These are phyloP conservation scores for Cercospora zeae-maydis DNA, from an alignment of 2,329 filamentous ascomycete genomes.

Conservation along the genomic window DNA sequence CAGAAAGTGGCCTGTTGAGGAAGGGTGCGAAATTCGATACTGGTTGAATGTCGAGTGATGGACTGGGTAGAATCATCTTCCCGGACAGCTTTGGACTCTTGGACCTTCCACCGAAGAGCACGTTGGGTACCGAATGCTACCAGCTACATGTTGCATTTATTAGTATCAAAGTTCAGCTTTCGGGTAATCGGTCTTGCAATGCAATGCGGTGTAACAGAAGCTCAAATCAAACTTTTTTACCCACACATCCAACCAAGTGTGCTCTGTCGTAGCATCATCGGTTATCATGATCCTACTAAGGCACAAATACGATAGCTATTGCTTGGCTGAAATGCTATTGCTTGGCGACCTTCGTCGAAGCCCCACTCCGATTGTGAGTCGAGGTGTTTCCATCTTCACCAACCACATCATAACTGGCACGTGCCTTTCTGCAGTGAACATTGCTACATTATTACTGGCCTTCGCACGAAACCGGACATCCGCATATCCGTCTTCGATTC, in stretches of 20 bases:
- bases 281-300: background rate
- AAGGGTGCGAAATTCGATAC: constrained; percentile 26
- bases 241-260: background rate
- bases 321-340: background rate
- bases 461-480: too few relatives aligned
- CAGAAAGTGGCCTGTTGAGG: constrained; percentile 20
- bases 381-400: background rate
- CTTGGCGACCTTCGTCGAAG: background rate
- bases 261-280: background rate
- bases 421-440: too few relatives aligned
- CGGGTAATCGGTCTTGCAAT: background rate
- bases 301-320: background rate
- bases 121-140: background rate
- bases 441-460: too few relatives aligned
- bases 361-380: background rate
- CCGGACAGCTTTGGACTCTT: background rate
- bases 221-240: background rate
- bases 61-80: background rate
- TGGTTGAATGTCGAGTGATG: constrained; percentile 27
- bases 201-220: background rate
- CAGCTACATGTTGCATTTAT: background rate
- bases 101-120: background rate
- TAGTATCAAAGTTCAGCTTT: background rate
- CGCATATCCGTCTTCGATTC: too few relatives aligned
- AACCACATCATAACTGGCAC: too few relatives aligned